Conservation (phyloP, 108 stramenopile species). For the Nannochloropsis granulata region DNA sequence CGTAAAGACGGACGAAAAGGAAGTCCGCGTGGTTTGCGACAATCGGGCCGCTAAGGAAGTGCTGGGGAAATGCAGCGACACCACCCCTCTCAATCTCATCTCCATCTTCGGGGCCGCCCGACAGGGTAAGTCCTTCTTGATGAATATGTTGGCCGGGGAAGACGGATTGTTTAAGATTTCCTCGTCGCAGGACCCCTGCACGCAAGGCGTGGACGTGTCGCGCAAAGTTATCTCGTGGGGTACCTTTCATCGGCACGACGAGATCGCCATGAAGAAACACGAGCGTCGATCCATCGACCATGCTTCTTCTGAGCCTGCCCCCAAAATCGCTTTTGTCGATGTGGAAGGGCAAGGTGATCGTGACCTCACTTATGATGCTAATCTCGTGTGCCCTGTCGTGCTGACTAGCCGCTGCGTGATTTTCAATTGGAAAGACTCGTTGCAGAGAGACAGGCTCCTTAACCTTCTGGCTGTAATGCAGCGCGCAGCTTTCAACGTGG, state of each 20-base stretch:
- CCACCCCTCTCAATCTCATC: conserved; percentile 13
- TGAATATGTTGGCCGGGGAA: conserved; percentile 36
- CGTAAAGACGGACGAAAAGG: not conserved
- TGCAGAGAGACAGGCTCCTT: conserved; percentile 33
- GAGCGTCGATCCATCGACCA: conserved; percentile 1
- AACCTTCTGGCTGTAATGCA: conserved; percentile 36
- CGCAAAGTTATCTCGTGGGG: conserved; percentile 14
- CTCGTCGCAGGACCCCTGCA: conserved; percentile 29
- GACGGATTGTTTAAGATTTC: conserved; percentile 34
- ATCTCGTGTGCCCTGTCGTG: conserved; percentile 35
- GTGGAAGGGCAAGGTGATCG: conserved; percentile 40
- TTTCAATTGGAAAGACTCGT: conserved; percentile 41
- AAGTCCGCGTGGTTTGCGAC: not conserved
- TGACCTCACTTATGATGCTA: conserved; percentile 38
- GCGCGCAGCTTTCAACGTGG: conserved; percentile 32
- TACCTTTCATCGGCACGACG: not conserved
- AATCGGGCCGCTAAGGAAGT: not conserved
- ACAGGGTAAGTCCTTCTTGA: conserved; percentile 40
- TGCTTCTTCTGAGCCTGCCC: conserved; percentile 7
- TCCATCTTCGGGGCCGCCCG: conserved; percentile 37
- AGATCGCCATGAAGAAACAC: not conserved
- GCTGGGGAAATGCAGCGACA: not conserved
- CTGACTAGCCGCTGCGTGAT: conserved; percentile 34
- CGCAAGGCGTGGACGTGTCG: conserved; percentile 34
- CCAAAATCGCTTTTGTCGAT: conserved; percentile 28